Base-by-base conservation (phyloP, 2,329 filamentous ascomycete genomes). In the Bimuria novae-zelandiae region DNA sequence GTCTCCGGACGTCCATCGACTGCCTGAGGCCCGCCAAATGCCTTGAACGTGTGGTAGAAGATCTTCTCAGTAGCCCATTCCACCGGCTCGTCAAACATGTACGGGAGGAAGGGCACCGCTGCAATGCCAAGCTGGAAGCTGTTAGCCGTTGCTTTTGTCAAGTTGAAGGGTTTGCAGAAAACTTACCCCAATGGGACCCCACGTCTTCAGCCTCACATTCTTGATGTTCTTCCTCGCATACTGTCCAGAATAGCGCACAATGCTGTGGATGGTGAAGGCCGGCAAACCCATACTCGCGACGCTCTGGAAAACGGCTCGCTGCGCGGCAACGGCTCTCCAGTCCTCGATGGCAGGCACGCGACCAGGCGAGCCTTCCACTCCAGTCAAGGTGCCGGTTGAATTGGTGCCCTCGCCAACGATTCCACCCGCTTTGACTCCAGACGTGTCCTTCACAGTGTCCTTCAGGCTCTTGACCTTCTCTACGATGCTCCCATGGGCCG, bases 231-330 rank as follows among this genome's bases (percentile, higher is more conserved):
- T 96, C 79, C 99, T 74, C n/a, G 91, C 91, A 33, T 81, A 81
- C 0, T 36, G 10, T 36, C 94, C 92, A 0, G 90, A 92, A 70
- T 99, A 97, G 55, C 86, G 84, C 46, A 99, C 94, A 5, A 97
- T 88, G 56, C 88, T 92, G 75, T 97, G 93, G 52, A 97, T 96
- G 0, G 92, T 96, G 57, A 97, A 90, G 0, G 92, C 93, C 0
- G 93, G 94, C 61, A 97, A 75, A 1, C 90, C 94, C 94, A 99
- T 99, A 67, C 86, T 90, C 0, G 94, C 94, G 42, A 99, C 57
- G 60, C 85, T 86, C 77, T 99, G 94, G 76, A 99, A 99, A 19
- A 97, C 82, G 1, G 86, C 92, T 59, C 94, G 81, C 77, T 99
- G 90, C 21, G 87, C 88, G 89, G 97, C 95, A 5, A 99, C 90